Conservation (phyloP, 179 eudicot species). For the Silene vulgaris region DNA sequence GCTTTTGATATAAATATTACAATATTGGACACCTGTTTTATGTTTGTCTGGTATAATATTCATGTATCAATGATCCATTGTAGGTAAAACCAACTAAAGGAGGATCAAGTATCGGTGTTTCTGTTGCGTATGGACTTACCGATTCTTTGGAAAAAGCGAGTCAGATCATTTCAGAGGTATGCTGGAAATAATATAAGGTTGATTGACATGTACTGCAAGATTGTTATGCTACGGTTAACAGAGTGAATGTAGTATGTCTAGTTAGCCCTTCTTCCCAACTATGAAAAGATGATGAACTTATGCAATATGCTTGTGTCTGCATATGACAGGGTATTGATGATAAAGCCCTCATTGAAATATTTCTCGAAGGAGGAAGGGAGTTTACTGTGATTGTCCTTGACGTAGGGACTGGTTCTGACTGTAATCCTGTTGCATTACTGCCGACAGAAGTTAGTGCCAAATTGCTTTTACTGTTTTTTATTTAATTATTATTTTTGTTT, state of each 20-base stretch:
- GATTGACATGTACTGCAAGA: not conserved
- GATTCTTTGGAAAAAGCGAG: conserved; percentile 66
- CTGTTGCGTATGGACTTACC: conserved; percentile 77
- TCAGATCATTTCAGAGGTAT: conserved; percentile 57
- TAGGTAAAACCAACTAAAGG: conserved; percentile 92
- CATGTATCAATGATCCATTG: conserved; percentile 10
- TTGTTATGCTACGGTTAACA: not conserved
- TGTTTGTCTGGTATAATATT: conserved; percentile 6
- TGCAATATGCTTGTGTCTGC: not conserved
- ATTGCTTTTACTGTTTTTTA: conserved; percentile 1
- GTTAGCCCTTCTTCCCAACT: not conserved
- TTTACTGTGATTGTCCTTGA: conserved; percentile 86
- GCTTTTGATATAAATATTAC: conserved; percentile 2
- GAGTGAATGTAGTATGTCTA: not conserved
- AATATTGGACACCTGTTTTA: not conserved
- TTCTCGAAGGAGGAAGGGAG: conserved; percentile 84
- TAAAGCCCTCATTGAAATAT: conserved; percentile 66
- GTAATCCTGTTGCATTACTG: conserved; percentile 61
- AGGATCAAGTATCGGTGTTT: conserved; percentile 92
- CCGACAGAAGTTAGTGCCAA: conserved; percentile 67
- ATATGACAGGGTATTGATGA: conserved; percentile 72
- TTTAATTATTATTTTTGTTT: not conserved
- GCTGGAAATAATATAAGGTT: not conserved
- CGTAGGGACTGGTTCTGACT: conserved; percentile 58
- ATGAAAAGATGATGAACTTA: not conserved